Evolutionary conservation across 257 asterid species (phyloP), one percentile per base, ranked within the genome.

Genomic region (Parsonsia alboflavescens): DNA sequence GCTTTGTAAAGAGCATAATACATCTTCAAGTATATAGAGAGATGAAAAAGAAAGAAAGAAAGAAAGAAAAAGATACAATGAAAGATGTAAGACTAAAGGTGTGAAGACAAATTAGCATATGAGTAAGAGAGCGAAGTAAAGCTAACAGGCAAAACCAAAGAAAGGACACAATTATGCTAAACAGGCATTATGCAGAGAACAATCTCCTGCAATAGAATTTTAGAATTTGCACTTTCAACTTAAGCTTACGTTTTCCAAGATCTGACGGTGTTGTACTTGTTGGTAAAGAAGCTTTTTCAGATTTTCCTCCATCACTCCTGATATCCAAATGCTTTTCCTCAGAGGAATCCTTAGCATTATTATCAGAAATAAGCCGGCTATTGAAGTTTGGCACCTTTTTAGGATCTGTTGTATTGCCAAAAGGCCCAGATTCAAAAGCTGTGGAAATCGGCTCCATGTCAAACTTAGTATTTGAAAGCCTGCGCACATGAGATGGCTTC

Each of bases 371-470:
- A 69, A 78, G 84, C 85, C 90, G 86, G 76, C 74, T 79, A 24
- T 76, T 80, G 45, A 83, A 36, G 61, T 75, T 80, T 72, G 76
- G 65, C 75, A 87, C 95, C 84, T 75, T 82, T 78, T 82, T 85
- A 48, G 74, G 71, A 77, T 83, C 80, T 21, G 67, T 65, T 52
- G 88, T 64, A 67, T 71, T 83, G 36, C 84, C 87, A 56, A 28
- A 45, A 24, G 86, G 76, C 76, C 78, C 74, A 41, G 94, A 78
- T 17, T 88, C 89, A 76, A 78, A 85, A 72, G 91, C 79, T 24
- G 33, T 71, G n/a, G 92, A 83, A 75, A 85, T 81, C 76, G 80
- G 88, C 79, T 86, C 88, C 89, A 82, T 80, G 78, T 88, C 98
- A 77, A 85, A 82, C 48, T 84, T 88, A 59, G 82, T 72, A 75